Conservation (phyloP, 2,329 filamentous ascomycete genomes). For the Metarhizium album region DNA sequence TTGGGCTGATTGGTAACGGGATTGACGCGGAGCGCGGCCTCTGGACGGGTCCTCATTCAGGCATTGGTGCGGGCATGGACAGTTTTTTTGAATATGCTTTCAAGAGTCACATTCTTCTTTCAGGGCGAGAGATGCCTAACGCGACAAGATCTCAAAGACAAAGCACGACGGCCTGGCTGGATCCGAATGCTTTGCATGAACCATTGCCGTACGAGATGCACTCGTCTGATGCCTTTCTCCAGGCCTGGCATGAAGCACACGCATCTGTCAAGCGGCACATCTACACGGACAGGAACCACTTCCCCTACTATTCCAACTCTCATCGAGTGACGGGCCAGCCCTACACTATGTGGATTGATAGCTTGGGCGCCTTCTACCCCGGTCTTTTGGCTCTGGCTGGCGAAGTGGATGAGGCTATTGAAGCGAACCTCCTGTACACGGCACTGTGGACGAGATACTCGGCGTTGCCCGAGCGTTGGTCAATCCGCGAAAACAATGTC, state of each 20-base stretch:
- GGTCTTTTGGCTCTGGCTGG: conserved; percentile 78
- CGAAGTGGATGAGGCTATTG: conserved; percentile 81
- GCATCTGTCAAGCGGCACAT: conserved; percentile 81
- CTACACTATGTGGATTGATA: conserved; percentile 91
- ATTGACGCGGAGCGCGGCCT: conserved; percentile 85
- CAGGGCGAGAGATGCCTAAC: conserved; percentile 56
- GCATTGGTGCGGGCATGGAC: conserved; percentile 92
- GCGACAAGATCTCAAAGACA: conserved; percentile 26
- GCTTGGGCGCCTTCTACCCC: conserved; percentile 88
- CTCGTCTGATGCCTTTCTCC: conserved; percentile 66
- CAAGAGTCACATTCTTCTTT: conserved; percentile 85
- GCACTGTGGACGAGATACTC: conserved; percentile 91
- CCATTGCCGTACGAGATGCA: conserved; percentile 55
- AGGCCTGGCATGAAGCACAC: conserved; percentile 77
- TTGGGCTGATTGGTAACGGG: conserved; percentile 80
- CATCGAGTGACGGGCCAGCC: conserved; percentile 82
- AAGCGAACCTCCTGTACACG: conserved; percentile 81
- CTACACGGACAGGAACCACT: conserved; percentile 65
- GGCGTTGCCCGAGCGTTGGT: conserved; percentile 92
- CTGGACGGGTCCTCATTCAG: conserved; percentile 84
- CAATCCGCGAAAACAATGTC: conserved; percentile 69
- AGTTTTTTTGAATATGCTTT: conserved; percentile 98
- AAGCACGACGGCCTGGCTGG: conserved; percentile 39
- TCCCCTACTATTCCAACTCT: conserved; percentile 87
- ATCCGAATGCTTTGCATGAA: conserved; percentile 51